Evolutionary conservation across 2,329 filamentous ascomycete species (phyloP).

Genomic region (Westerdykella sp.): DNA sequence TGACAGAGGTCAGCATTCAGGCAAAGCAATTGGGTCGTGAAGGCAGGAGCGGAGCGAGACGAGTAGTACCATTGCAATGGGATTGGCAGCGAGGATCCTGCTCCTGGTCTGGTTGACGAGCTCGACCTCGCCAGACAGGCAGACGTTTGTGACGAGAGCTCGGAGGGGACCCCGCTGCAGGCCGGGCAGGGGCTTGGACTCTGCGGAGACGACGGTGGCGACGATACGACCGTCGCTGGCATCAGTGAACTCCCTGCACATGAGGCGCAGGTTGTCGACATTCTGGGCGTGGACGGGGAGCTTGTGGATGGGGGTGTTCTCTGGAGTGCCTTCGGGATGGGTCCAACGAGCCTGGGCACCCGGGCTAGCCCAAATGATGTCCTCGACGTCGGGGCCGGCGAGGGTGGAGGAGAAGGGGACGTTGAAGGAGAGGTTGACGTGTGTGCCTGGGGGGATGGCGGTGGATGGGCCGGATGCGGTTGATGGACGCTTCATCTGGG

Average conservation of each 20-base stretch:
- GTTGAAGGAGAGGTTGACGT: slow-evolving; percentile 93
- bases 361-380: slow-evolving; percentile 86
- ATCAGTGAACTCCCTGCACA: slow-evolving; percentile 78
- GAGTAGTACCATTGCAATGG: slow-evolving; percentile 75
- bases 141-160: slow-evolving; percentile 69
- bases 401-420: slow-evolving; percentile 92
- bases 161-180: slow-evolving; percentile 47
- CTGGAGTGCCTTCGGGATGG: slow-evolving; percentile 78
- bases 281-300: slow-evolving; percentile 89
- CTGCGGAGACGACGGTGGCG: slow-evolving; percentile 75
- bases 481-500: slow-evolving; percentile 50
- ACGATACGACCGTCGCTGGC: slow-evolving; percentile 59
- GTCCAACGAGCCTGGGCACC: slow-evolving; percentile 89
- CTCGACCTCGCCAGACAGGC: slow-evolving; percentile 80
- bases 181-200: slow-evolving; percentile 58
- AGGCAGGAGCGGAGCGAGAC: slow-evolving; percentile 1
- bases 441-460: slow-evolving; percentile 65
- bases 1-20: slow-evolving; percentile 18
- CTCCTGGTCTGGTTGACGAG: slow-evolving; percentile 84
- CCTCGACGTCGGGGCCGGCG: slow-evolving; percentile 84
- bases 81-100: slow-evolving; percentile 83
- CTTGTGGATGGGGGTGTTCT: slow-evolving; percentile 78
- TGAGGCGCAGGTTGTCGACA: slow-evolving; percentile 66
- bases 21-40: slow-evolving; percentile 1
- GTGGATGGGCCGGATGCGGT: slow-evolving; percentile 43